These are phyloP conservation scores for Psilocybe cyanescens DNA, from an alignment of 768 basidiomycete genomes.

Conservation along the genomic window DNA sequence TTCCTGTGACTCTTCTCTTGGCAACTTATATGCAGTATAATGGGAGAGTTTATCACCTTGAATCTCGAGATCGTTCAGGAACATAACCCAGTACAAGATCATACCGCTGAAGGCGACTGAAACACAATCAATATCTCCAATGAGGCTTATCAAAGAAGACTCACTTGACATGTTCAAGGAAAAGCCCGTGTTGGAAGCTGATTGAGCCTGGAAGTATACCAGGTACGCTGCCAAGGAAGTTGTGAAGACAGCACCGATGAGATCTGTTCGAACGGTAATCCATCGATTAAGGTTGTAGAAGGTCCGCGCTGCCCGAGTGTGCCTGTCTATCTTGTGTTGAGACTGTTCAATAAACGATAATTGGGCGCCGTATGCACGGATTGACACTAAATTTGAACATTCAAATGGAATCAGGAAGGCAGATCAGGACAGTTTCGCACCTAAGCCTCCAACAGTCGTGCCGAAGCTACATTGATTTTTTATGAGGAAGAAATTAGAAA, in stretches of 20 bases:
- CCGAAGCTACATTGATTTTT: constrained; percentile 40
- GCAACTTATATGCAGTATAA: background rate
- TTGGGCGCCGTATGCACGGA: constrained; percentile 67
- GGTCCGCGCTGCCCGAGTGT: constrained; percentile 42
- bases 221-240: constrained; percentile 56
- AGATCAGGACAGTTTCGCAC: constrained; percentile 26
- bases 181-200: constrained; percentile 50
- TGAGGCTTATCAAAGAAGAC: background rate
- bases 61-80: constrained; percentile 47
- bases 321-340: constrained; percentile 54
- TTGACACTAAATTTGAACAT: constrained; percentile 38
- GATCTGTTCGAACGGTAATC: constrained; percentile 54
- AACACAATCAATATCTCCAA: background rate
- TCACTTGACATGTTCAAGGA: constrained; percentile 55
- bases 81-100: constrained; percentile 54
- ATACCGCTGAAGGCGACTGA: constrained; percentile 55
- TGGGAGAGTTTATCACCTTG: constrained; percentile 26
- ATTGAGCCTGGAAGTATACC: constrained; percentile 43
- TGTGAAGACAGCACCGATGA: constrained; percentile 57
- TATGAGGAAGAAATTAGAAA: constrained; percentile 7
- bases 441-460: constrained; percentile 59
- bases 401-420: background rate
- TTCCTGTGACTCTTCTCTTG: background rate
- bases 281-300: constrained; percentile 55
- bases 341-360: constrained; percentile 46